phyloP scores from a whole-genome alignment of 192 early-diverging fungal genomes.

The Rhizophagus prolifer region DNA sequence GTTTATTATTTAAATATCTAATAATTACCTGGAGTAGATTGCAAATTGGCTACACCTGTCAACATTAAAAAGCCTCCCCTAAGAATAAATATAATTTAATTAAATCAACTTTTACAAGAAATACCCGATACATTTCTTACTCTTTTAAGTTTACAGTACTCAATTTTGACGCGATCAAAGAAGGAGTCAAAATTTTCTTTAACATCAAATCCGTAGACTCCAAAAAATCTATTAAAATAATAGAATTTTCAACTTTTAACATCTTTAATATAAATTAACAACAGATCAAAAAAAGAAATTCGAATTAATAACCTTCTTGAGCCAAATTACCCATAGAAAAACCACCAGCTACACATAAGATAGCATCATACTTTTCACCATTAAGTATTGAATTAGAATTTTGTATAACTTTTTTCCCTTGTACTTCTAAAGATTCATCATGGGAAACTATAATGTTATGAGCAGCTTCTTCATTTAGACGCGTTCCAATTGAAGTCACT shows the following conservation, averaged over 20 bases:
- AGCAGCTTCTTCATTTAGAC: constrained; percentile 69
- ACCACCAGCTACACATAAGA: constrained; percentile 93
- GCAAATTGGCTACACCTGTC: constrained; percentile 60
- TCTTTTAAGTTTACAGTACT: constrained; percentile 70
- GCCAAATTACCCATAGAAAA: constrained; percentile 90
- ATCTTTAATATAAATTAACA: neutral
- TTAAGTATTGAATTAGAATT: constrained; percentile 39
- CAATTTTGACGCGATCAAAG: constrained; percentile 80
- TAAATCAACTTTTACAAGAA: neutral
- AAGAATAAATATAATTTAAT: neutral
- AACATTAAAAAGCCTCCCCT: constrained; percentile 74
- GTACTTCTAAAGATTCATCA: constrained; percentile 50
- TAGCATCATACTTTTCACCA: constrained; percentile 66
- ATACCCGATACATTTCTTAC: constrained; percentile 41
- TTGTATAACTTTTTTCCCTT: constrained; percentile 57
- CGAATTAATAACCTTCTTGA: constrained; percentile 47
- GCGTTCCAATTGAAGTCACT: constrained; percentile 79
- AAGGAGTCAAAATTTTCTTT: constrained; percentile 79
- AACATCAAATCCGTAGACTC: constrained; percentile 72
- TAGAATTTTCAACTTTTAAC: neutral
- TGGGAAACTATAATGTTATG: constrained; percentile 64
- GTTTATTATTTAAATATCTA: neutral
- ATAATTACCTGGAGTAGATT: constrained; percentile 21
- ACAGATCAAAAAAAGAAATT: neutral
- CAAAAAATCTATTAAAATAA: constrained; percentile 54